Evolutionary conservation across 2,329 filamentous ascomycete species (phyloP).

Genomic region (Penicillium palitans): DNA sequence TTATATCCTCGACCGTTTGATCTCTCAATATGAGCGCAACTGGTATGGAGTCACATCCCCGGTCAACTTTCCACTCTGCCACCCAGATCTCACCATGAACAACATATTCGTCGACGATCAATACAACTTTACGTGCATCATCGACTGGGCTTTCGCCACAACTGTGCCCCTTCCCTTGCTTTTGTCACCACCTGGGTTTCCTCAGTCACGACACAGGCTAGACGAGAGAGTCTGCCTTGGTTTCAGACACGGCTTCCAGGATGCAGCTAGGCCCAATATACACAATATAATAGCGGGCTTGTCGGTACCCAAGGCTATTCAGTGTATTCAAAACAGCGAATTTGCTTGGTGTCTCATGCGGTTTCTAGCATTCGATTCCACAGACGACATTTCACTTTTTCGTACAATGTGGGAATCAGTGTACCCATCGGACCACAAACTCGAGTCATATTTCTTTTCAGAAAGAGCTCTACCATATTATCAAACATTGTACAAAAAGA

Average conservation of each 20-base stretch:
- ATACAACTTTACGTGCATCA: not conserved
- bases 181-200: not conserved
- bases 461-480: not conserved
- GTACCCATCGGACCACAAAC: not conserved
- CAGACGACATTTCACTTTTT: not conserved
- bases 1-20: not conserved
- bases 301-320: not conserved
- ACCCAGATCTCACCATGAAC: not conserved
- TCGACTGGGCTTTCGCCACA: not conserved
- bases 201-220: not conserved
- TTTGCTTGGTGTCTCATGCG: slow-evolving; percentile 1
- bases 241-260: not conserved
- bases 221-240: not conserved
- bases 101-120: slow-evolving; percentile 4
- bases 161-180: not conserved
- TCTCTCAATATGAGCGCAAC: not conserved
- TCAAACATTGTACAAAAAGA: not conserved
- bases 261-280: not conserved
- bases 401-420: slow-evolving; percentile 3
- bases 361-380: not conserved
- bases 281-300: not conserved
- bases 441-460: not conserved
- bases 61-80: not conserved
- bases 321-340: not conserved
- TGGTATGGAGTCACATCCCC: not conserved